Evolutionary conservation across 768 basidiomycete genomes (phyloP).

Genomic region (Podaxis pistillaris): DNA sequence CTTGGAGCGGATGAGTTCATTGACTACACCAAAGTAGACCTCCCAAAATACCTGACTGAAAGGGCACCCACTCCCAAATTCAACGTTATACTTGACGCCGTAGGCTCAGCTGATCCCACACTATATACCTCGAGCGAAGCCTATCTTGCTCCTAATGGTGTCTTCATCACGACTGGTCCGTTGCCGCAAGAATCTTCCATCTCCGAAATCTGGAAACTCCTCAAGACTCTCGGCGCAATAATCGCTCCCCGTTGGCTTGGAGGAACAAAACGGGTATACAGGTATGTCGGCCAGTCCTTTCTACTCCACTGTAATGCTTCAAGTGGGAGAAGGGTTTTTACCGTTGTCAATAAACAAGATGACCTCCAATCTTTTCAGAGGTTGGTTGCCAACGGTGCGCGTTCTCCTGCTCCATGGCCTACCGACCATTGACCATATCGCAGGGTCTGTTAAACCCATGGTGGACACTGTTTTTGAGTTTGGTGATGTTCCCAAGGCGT

Average conservation of each 20-base stretch:
- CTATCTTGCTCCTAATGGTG: conserved; percentile 54
- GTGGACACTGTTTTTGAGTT: conserved; percentile 63
- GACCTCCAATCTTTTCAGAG: conserved; percentile 35
- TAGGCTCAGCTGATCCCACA: conserved; percentile 44
- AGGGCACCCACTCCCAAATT: conserved; percentile 51
- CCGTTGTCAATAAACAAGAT: conserved; percentile 28
- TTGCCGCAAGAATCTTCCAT: conserved; percentile 29
- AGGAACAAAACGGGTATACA: conserved; percentile 45
- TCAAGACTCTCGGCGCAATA: conserved; percentile 33
- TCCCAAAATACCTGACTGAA: conserved; percentile 43
- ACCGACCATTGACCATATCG: not conserved
- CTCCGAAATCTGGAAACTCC: conserved; percentile 30
- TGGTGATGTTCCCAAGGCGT: conserved; percentile 57
- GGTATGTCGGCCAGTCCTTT: conserved; percentile 32
- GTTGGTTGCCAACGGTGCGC: conserved; percentile 42
- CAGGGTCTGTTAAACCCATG: conserved; percentile 50
- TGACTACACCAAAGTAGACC: conserved; percentile 56
- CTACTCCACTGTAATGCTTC: not conserved
- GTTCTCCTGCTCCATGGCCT: not conserved
- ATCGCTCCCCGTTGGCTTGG: conserved; percentile 51
- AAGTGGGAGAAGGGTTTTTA: conserved; percentile 29
- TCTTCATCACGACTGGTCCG: conserved; percentile 54
- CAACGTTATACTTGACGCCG: conserved; percentile 60
- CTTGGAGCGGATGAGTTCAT: conserved; percentile 73
- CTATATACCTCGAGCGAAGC: conserved; percentile 49